Base-by-base conservation (phyloP, 2,329 filamentous ascomycete genomes). In the Scedosporium boydii region DNA sequence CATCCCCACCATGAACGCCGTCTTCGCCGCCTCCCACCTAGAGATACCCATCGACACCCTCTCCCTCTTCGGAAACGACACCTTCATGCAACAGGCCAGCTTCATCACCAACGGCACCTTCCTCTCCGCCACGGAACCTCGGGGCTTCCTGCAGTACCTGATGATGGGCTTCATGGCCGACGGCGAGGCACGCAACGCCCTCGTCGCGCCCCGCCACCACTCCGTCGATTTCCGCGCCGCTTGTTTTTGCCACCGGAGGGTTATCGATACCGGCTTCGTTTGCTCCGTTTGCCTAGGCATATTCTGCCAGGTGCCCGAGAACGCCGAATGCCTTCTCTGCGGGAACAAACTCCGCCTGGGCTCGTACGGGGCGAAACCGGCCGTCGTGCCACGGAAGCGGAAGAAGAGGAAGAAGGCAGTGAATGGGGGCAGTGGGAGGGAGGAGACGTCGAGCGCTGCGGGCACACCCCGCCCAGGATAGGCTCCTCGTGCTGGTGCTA, bases 1-100 rank as follows among this genome's bases (percentile, higher is more conserved):
- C 77, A 99, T 99, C 62, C 89, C 93, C 0, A 95, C 96, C 68
- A 99, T 99, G 95, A 99, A 99, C 77, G 86, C 89, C 69, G 96
- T 98, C 65, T 99, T 99, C 75, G 95, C 95, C 2, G 95, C 93
- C 64, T 90, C 96, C 70, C 87, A 93, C 66, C 83, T 92, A 62
- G 85, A 86, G 68, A 91, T 99, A 66, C 90, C 93, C 26, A 92
- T 99, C 69, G 95, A 99, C 73, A 93, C 96, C 41, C 83, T 96
- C 64, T 89, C 96, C 67, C 81, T 99, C 12, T 86, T 88, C 51
- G 91, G 91, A 23, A 86, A 91, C 68, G 91, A 93, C 0, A 93
- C 96, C 10, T 96, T 99, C 73, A 80, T 99, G 58, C 93, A 99
- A 72, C 95, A 99, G 76, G 95, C 95, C 14, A 80, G 79, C 71